Evolutionary conservation across 2,329 filamentous ascomycete species (phyloP).

Genomic region (Alternaria brassicicola): DNA sequence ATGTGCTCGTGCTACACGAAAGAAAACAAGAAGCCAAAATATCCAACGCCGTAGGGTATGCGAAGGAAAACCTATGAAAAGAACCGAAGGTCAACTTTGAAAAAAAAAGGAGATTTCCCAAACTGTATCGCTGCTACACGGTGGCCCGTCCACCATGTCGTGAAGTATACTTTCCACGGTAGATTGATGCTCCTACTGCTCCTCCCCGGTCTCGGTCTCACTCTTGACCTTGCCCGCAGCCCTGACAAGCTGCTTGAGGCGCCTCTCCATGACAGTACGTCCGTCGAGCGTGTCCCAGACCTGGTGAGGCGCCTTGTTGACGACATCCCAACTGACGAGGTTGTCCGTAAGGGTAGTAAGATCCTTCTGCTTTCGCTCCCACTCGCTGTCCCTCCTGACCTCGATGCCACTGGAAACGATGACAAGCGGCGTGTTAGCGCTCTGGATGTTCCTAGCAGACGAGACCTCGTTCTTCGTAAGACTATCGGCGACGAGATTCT

Average conservation of each 20-base stretch:
- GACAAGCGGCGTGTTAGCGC: conserved; percentile 73
- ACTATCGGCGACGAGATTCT: conserved; percentile 84
- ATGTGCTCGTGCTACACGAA: conserved; percentile 7
- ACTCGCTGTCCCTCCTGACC: conserved; percentile 69
- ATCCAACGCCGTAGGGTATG: conserved; percentile 14
- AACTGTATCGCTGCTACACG: neutral
- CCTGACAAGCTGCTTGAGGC: conserved; percentile 71
- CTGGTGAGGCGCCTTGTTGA: conserved; percentile 81
- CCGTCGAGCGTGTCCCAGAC: conserved; percentile 82
- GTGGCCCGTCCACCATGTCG: neutral
- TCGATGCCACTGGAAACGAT: conserved; percentile 82
- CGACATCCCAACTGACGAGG: conserved; percentile 82
- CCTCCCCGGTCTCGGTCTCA: neutral
- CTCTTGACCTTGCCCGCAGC: conserved; percentile 25
- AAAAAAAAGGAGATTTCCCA: neutral
- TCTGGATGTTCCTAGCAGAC: conserved; percentile 80
- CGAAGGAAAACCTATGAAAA: conserved; percentile 6
- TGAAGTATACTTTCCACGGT: neutral
- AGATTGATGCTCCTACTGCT: neutral
- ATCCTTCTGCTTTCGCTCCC: conserved; percentile 86
- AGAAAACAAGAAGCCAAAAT: neutral
- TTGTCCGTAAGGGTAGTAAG: conserved; percentile 80
- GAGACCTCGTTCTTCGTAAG: conserved; percentile 83
- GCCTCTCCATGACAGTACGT: conserved; percentile 75
- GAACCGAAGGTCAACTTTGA: neutral